Evolutionary conservation across 441 rosid species (phyloP), one percentile per base, ranked within the genome.

Genomic region (Manihot esculenta): DNA sequence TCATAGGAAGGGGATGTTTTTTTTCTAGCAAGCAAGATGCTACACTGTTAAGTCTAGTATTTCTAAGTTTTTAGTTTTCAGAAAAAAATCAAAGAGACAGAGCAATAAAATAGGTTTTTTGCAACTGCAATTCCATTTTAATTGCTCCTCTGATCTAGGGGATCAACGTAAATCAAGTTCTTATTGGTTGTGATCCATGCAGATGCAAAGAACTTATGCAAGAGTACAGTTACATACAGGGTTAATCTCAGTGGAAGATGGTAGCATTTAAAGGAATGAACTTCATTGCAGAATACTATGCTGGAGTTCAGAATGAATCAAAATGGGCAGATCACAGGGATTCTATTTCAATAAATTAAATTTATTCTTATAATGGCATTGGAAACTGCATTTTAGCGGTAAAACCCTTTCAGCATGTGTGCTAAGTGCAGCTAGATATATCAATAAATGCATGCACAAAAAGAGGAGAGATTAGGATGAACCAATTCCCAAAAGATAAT

Each of bases 381-480:
- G 45, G 18, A 20, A 45, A 5, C 30, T 45, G 45, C 48, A 26
- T 69, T 26, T 20, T 30, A 24, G 33, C 10, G 15, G 63, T 12
- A 41, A 24, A 66, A 56, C 17, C 41, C 51, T 24, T 53, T 67
- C 42, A 58, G 33, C 10, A 12, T 11, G 17, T 50, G 59, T 8
- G 33, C 35, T 61, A 49, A 70, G 21, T 21, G 38, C 21, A 61
- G 59, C 38, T 70, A 33, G 54, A 15, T 45, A 45, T n/a, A 57
- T 42, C 18, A 45, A 2, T 15, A 58, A 44, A 26, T 44, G 23
- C 42, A 68, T 68, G 55, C 44, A 41, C 12, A 10, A 41, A 42
- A 17, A 42, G 41, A 57, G 38, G 42, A 69, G 60, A 54, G 18
- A 62, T 61, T 61, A 49, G 51, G 23, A 50, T 61, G 67, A 42